Evolutionary conservation across 306 rosid genomes (phyloP).

Genomic region (Cicer arietinum): DNA sequence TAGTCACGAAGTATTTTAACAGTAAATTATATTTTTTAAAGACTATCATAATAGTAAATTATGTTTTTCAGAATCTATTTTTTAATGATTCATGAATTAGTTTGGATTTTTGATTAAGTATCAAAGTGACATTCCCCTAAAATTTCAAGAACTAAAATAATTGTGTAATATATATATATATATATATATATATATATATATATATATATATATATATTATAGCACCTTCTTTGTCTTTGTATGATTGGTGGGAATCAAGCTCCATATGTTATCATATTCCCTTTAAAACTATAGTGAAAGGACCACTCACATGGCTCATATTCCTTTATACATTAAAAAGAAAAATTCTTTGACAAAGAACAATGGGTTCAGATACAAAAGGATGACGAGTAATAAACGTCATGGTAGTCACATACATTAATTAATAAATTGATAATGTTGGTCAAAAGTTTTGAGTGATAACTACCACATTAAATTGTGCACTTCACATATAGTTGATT

Average conservation of each 20-base stretch:
- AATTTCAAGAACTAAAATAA: too few species aligned
- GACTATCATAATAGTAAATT: too few species aligned
- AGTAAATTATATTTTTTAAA: too few species aligned
- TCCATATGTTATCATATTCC: conserved; percentile 45
- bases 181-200: too few species aligned
- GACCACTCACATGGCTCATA: conserved; percentile 56
- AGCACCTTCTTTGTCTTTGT: conserved; percentile 46
- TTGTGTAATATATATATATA: too few species aligned
- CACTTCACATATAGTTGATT: conserved; percentile 42
- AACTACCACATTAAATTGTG: conserved; percentile 42
- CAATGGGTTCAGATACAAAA: neutral
- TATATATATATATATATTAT: too few species aligned
- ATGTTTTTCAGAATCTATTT: too few species aligned
- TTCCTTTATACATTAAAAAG: neutral
- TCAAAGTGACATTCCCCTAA: too few species aligned
- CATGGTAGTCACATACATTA: conserved; percentile 33
- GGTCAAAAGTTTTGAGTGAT: conserved; percentile 40
- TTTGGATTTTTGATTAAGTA: too few species aligned
- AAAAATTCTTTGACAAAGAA: neutral
- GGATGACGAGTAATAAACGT: conserved; percentile 39
- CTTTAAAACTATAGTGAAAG: conserved; percentile 45
- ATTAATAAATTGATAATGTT: conserved; percentile 37
- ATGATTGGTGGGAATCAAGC: conserved; percentile 48
- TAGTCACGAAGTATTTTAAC: too few species aligned
- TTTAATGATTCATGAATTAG: too few species aligned